These are phyloP conservation scores for Aspergillus aculeatinus DNA, from an alignment of 2,329 filamentous ascomycete species.

Conservation along the genomic window DNA sequence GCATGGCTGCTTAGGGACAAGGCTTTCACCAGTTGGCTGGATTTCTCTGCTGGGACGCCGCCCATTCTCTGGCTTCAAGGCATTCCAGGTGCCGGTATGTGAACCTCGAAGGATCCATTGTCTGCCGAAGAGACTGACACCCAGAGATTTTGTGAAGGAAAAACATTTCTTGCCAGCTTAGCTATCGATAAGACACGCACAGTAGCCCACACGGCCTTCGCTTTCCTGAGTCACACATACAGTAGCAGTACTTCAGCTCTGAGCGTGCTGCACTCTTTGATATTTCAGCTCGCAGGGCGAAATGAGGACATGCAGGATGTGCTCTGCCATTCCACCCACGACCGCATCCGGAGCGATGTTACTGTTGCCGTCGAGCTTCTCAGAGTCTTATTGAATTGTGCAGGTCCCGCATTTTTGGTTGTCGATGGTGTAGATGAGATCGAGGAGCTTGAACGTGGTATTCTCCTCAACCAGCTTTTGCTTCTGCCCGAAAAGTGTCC, in stretches of 20 bases:
- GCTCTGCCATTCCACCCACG: conserved; percentile 16
- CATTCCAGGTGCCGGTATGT: conserved; percentile 24
- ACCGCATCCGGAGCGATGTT: no score
- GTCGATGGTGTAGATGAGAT: conserved; percentile 36
- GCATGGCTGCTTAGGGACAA: conserved; percentile 11
- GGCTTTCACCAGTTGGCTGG: conserved; percentile 5
- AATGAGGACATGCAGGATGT: conserved; percentile 22
- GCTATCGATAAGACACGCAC: no score
- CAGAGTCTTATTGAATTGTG: no score
- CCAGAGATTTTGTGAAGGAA: no score
- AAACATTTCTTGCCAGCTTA: no score
- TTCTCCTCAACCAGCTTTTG: conserved; percentile 5
- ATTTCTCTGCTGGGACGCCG: neutral
- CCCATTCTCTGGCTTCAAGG: conserved; percentile 21
- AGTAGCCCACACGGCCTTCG: no score
- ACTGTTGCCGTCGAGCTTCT: no score
- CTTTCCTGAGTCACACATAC: no score
- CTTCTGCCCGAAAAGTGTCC: neutral
- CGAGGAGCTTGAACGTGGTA: conserved; percentile 14
- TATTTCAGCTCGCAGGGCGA: conserved; percentile 24
- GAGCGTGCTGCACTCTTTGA: conserved; percentile 24
- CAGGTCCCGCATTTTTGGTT: no score
- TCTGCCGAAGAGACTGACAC: no score
- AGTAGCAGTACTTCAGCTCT: conserved; percentile 1
- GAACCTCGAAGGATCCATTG: no score